Conservation (phyloP, 2,329 filamentous ascomycete genomes). For the Zalaria obscura region DNA sequence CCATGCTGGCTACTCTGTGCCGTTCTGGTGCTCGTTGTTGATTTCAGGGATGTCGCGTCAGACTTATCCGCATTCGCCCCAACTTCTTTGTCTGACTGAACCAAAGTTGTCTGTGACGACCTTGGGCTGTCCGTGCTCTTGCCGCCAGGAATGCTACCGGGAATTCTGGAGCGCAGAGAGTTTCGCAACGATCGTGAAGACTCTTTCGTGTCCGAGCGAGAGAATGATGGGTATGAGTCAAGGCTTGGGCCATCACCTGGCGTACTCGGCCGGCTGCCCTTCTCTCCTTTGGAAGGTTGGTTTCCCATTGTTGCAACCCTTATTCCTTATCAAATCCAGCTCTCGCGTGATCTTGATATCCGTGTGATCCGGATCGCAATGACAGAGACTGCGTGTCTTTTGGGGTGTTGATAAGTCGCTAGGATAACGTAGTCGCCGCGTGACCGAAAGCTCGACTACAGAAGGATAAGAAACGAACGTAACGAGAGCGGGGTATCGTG, state of each 20-base stretch:
- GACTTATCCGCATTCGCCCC: slow-evolving; percentile 43
- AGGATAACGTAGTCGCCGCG: background rate
- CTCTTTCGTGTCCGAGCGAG: slow-evolving; percentile 83
- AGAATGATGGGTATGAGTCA: slow-evolving; percentile 82
- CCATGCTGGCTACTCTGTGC: slow-evolving; percentile 11
- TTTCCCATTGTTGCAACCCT: slow-evolving; percentile 52
- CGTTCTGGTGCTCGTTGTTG: slow-evolving; percentile 41
- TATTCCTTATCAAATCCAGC: background rate
- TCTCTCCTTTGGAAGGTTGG: slow-evolving; percentile 50
- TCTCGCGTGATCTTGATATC: background rate
- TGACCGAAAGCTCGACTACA: background rate
- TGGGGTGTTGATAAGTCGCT: background rate
- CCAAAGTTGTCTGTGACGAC: slow-evolving; percentile 51
- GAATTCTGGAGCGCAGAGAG: slow-evolving; percentile 76
- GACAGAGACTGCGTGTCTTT: background rate
- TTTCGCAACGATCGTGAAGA: slow-evolving; percentile 76
- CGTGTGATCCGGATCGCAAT: no score
- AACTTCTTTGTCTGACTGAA: slow-evolving; percentile 35
- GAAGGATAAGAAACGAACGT: background rate
- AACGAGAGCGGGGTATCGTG: background rate
- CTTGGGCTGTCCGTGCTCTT: slow-evolving; percentile 58
- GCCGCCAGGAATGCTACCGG: slow-evolving; percentile 40
- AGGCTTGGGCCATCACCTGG: slow-evolving; percentile 43
- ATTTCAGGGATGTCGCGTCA: slow-evolving; percentile 63
- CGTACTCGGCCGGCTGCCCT: slow-evolving; percentile 27